These are phyloP conservation scores for Cyclotella cryptica DNA, from an alignment of 108 stramenopile genomes.

Conservation along the genomic window DNA sequence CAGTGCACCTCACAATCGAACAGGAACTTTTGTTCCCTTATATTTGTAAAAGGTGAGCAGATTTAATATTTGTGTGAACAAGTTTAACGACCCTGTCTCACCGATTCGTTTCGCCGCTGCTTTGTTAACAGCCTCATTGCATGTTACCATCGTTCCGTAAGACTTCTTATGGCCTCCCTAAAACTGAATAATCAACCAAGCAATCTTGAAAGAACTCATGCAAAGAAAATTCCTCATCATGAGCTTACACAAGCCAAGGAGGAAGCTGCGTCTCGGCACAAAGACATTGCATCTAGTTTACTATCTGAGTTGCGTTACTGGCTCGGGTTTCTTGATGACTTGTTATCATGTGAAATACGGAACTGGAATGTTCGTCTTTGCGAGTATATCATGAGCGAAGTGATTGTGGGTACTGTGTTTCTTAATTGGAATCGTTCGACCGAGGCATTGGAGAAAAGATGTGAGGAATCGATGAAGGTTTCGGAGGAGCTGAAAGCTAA, in stretches of 20 bases:
- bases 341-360: slow-evolving; percentile 75
- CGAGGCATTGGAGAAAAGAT: slow-evolving; percentile 10
- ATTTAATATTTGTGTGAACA: not conserved
- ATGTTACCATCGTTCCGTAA: slow-evolving; percentile 50
- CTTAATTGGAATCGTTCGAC: slow-evolving; percentile 45
- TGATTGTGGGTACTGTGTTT: slow-evolving; percentile 62
- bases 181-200: slow-evolving; percentile 16
- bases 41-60: slow-evolving; percentile 46
- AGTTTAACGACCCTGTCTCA: not conserved
- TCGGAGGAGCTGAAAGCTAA: slow-evolving; percentile 39
- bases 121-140: slow-evolving; percentile 1
- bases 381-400: slow-evolving; percentile 69
- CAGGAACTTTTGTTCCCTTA: slow-evolving; percentile 45
- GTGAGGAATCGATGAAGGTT: slow-evolving; percentile 13
- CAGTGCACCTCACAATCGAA: slow-evolving; percentile 32
- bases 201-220: slow-evolving; percentile 1
- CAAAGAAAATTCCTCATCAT: slow-evolving; percentile 41
- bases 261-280: slow-evolving; percentile 63
- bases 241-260: slow-evolving; percentile 53
- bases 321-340: slow-evolving; percentile 78
- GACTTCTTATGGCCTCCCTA: slow-evolving; percentile 48
- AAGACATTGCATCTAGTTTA: slow-evolving; percentile 51
- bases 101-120: not conserved
- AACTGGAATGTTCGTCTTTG: slow-evolving; percentile 78
- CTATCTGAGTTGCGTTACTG: slow-evolving; percentile 59